Evolutionary conservation across 495 filamentous ascomycete genomes (phyloP).

Genomic region (Lasiosphaeria ovina): DNA sequence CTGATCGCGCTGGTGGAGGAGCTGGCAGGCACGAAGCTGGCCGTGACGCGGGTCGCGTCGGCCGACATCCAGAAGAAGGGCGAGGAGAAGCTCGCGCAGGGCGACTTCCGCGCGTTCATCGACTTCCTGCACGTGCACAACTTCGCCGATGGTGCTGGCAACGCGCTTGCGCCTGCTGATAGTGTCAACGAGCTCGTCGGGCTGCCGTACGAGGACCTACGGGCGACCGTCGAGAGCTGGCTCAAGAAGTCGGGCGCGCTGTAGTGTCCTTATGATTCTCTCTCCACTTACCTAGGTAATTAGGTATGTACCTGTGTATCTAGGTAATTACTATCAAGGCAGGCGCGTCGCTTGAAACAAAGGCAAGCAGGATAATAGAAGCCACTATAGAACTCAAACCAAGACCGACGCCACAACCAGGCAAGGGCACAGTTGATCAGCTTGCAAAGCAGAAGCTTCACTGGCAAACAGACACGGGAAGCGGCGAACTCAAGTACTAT

Average conservation of each 20-base stretch:
- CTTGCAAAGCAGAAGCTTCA: no score
- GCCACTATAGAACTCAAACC: no score
- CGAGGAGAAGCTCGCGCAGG: slow-evolving; percentile 43
- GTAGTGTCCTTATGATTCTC: neutral
- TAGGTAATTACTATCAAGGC: no score
- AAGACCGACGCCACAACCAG: no score
- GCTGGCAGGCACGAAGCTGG: slow-evolving; percentile 42
- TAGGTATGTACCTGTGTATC: no score
- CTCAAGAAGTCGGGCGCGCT: slow-evolving; percentile 14
- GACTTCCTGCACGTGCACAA: slow-evolving; percentile 36
- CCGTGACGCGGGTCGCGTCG: slow-evolving; percentile 36
- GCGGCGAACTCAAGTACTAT: no score
- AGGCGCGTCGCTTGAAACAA: no score
- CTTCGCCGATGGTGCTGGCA: slow-evolving; percentile 47
- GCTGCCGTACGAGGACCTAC: slow-evolving; percentile 26
- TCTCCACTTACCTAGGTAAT: neutral
- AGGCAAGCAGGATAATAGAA: no score
- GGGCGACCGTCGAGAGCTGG: slow-evolving; percentile 17
- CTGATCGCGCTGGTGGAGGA: slow-evolving; percentile 51
- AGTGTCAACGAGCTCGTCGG: slow-evolving; percentile 25
- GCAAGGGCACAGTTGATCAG: no score
- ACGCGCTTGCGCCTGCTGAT: slow-evolving; percentile 34
- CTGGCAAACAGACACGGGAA: no score
- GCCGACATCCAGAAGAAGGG: slow-evolving; percentile 44
- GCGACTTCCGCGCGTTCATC: slow-evolving; percentile 43